phyloP scores from a whole-genome alignment of 345 rosid species.

The Camelina laxa region DNA sequence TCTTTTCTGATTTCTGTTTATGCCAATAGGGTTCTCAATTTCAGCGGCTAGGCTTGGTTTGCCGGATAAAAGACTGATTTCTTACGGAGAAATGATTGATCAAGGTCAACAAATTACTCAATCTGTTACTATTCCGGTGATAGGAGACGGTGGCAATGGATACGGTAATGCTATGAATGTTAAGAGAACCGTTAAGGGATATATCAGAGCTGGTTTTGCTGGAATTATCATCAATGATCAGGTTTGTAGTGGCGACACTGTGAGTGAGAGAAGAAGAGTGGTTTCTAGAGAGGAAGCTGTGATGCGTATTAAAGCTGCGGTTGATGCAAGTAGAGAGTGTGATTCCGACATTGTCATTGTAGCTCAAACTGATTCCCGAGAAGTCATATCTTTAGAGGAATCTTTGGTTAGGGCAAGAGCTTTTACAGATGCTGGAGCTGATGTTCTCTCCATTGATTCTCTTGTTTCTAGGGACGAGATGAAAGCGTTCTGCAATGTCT shows the following conservation, averaged over 20 bases:
- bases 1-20: not conserved
- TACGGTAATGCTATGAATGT: conserved; percentile 87
- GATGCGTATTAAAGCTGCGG: conserved; percentile 81
- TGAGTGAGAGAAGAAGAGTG: conserved; percentile 72
- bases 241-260: conserved; percentile 64
- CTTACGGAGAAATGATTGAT: conserved; percentile 93
- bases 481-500: conserved; percentile 84
- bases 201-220: conserved; percentile 82
- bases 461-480: conserved; percentile 88
- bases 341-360: conserved; percentile 81
- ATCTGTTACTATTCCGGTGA: conserved; percentile 76
- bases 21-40: conserved; percentile 73
- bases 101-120: conserved; percentile 81
- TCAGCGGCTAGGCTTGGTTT: conserved; percentile 80
- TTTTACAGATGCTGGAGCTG: conserved; percentile 96
- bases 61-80: conserved; percentile 73
- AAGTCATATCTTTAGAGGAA: conserved; percentile 81
- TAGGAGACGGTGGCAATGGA: conserved; percentile 89
- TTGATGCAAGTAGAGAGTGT: conserved; percentile 81
- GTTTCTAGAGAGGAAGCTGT: conserved; percentile 88
- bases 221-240: conserved; percentile 90
- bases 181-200: conserved; percentile 85
- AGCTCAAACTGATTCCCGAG: conserved; percentile 84
- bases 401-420: conserved; percentile 83
- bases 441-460: conserved; percentile 81